These are phyloP conservation scores for Scheffersomyces lignosus DNA, from an alignment of 805 yeast species.

Conservation along the genomic window DNA sequence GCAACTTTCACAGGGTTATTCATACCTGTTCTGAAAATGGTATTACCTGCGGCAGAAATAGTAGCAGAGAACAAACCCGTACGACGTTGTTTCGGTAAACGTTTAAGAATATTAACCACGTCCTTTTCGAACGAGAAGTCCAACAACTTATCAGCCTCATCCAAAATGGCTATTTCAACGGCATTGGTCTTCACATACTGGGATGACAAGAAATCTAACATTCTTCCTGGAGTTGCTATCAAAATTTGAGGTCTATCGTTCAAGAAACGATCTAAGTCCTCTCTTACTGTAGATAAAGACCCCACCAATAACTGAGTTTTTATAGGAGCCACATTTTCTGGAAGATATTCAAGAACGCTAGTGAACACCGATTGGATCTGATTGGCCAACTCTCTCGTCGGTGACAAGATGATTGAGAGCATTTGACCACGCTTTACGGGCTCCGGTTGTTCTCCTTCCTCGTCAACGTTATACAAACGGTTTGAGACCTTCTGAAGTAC, in stretches of 20 bases:
- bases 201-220: constrained; percentile 69
- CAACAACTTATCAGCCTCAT: constrained; percentile 89
- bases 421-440: constrained; percentile 62
- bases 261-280: constrained; percentile 64
- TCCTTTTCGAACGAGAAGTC: constrained; percentile 76
- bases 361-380: constrained; percentile 72
- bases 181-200: constrained; percentile 57
- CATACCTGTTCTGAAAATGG: constrained; percentile 84
- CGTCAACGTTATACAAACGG: constrained; percentile 21
- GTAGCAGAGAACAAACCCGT: constrained; percentile 96
- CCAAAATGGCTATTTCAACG: constrained; percentile 75
- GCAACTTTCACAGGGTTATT: constrained; percentile 87
- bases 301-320: constrained; percentile 66
- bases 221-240: constrained; percentile 91
- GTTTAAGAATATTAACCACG: constrained; percentile 61
- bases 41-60: constrained; percentile 74
- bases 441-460: constrained; percentile 20
- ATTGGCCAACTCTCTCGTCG: constrained; percentile 67
- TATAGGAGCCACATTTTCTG: constrained; percentile 45
- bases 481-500: constrained; percentile 62
- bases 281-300: constrained; percentile 60
- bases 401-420: constrained; percentile 71
- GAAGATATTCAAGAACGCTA: constrained; percentile 55
- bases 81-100: constrained; percentile 86
- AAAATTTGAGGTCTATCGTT: constrained; percentile 66